These are phyloP conservation scores for Quercus alba DNA, from an alignment of 306 rosid genomes.

Conservation along the genomic window DNA sequence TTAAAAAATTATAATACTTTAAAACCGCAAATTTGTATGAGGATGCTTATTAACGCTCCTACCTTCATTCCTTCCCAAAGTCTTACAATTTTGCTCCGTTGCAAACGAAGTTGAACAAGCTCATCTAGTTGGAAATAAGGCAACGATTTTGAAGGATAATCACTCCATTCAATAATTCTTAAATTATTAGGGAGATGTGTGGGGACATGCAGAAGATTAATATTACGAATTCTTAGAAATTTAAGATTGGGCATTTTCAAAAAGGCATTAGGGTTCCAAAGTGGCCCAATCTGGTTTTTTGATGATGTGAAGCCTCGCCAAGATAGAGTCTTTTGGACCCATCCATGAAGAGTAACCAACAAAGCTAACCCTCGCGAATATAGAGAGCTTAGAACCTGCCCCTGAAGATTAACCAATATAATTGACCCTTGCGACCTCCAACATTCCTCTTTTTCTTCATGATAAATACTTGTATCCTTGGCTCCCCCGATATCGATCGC, in stretches of 20 bases:
- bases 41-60: neutral
- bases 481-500: no score
- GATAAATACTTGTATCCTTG: no score
- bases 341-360: no score
- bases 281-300: no score
- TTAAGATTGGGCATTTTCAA: neutral
- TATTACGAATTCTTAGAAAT: neutral
- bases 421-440: accelerated
- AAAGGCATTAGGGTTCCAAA: neutral
- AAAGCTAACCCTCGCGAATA: no score
- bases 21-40: neutral
- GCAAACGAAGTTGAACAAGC: neutral
- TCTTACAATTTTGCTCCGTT: neutral
- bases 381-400: no score
- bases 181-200: neutral
- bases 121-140: neutral
- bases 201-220: neutral
- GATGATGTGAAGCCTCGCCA: no score
- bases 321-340: no score
- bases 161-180: neutral
- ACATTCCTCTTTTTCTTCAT: no score
- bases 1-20: no score
- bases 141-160: neutral
- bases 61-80: neutral
- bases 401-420: accelerated